Percentiles rank a stretch among this genome's conserved stretches.
Evolutionary conservation across 2,329 filamentous ascomycete species (phyloP).

Genomic region (Aureobasidium leucospermi): DNA sequence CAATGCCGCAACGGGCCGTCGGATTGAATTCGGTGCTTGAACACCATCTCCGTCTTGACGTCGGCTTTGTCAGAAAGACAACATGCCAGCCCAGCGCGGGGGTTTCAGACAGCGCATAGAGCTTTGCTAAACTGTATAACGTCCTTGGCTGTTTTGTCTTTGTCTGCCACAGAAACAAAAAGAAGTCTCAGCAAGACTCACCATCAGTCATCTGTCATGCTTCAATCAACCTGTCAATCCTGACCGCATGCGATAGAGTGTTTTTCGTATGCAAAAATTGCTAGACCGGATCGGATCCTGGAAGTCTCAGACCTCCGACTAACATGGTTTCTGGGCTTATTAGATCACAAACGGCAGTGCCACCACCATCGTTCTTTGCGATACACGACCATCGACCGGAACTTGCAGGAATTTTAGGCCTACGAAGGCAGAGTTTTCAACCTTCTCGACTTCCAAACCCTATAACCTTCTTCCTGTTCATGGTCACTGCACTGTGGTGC

Average conservation of each 20-base stretch:
- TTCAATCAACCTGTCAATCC: neutral
- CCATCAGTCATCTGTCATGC: neutral
- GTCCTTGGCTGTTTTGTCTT: conserved; percentile 10
- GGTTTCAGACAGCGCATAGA: conserved; percentile 8
- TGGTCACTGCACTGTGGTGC: neutral
- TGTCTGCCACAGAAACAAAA: neutral
- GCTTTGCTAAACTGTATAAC: neutral
- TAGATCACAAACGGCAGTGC: neutral
- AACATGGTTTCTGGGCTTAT: neutral
- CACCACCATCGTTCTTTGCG: conserved; percentile 1
- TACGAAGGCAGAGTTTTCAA: neutral
- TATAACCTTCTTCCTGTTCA: neutral
- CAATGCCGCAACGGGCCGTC: neutral
- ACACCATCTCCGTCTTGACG: neutral
- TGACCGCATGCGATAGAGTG: neutral
- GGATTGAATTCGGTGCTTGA: conserved; percentile 4
- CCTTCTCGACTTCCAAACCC: neutral
- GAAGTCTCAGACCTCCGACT: neutral
- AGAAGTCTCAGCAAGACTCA: neutral
- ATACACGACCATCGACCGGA: neutral
- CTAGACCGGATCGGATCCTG: neutral
- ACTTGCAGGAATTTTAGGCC: neutral
- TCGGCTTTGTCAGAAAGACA: neutral
- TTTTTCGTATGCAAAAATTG: neutral
- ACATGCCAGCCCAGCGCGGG: conserved; percentile 4